Percentiles rank a stretch among this genome's conserved stretches.
These are phyloP conservation scores for Paramecium biaurelia DNA, from an alignment of 73 alveolate genomes.

Conservation along the genomic window DNA sequence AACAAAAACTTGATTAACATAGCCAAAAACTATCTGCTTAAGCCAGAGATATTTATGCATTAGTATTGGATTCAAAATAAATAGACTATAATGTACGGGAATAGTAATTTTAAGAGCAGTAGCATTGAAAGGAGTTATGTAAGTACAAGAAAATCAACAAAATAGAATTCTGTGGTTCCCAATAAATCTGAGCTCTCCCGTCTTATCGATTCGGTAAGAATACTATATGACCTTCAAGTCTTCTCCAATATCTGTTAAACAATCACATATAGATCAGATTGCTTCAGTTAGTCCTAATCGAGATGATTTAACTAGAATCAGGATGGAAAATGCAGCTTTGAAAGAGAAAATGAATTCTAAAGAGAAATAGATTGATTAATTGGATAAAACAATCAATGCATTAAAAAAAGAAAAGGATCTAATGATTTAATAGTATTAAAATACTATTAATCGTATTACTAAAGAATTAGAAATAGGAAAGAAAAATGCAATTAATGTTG, in stretches of 20 bases:
- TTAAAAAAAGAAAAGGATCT: background rate
- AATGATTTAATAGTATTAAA: background rate
- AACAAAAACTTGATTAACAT: background rate
- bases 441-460: background rate
- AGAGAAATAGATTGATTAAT: background rate
- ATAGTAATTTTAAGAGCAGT: background rate
- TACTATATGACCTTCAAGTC: background rate
- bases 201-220: conserved; percentile 23
- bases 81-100: background rate
- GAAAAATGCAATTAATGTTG: background rate
- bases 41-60: conserved; percentile 19
- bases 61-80: background rate
- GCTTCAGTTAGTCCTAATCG: conserved; percentile 5
- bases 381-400: background rate
- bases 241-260: background rate
- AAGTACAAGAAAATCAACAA: background rate
- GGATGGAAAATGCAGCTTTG: background rate
- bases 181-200: background rate
- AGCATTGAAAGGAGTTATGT: conserved; percentile 18
- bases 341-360: background rate
- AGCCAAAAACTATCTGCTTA: background rate
- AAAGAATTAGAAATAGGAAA: background rate
- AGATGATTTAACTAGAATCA: background rate
- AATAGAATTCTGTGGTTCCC: background rate
- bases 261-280: background rate